Base-by-base conservation (phyloP, 2,329 filamentous ascomycete species). In the Thielaviopsis musarum region DNA sequence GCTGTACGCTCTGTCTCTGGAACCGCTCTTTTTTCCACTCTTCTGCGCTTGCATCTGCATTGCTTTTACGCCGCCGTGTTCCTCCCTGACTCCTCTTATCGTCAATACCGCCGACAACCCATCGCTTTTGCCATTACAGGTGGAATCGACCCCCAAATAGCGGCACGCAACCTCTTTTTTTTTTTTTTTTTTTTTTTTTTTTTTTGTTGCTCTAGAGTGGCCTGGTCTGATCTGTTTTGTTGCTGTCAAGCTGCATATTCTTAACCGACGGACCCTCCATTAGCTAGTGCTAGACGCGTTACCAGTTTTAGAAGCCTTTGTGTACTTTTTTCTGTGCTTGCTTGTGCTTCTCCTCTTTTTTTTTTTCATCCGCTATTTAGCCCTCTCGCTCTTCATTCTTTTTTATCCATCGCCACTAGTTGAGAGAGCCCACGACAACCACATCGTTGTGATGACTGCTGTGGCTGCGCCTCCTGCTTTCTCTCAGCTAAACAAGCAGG, bases 401-500 rank as follows among this genome's bases (percentile, higher is more conserved):
- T n/a, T 30, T 17, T 28, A 26, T 30, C 52, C 28, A 53, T 53
- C 12, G 52, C 52, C 24, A 49, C 45, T 49, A 19, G 45, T 49
- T 49, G 45, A 54, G 54, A 58, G 55, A 56, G 51, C 52, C 55
- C 54, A 56, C 58, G 45, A 61, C 49, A 54, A 49, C 45, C 56
- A 45, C 26, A 54, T 62, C 54, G 54, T 62, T 56, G 60, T 59
- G 54, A 85, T 85, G 82, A 85, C 82, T 72, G 82, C 82, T 68
- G 82, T 85, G 68, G 82, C 82, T 64, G 83, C 76, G 66, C 80
- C 80, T 66, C 80, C 80, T 69, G 80, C 75, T 69, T 82, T 85
- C 68, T 73, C 78, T 68, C 79, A 80, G 68, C 77, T 81, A 68
- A 82, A 79, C 68, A 77, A 81, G 71, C 76, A 80, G 76, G 76